Percentiles rank a stretch among this genome's conserved stretches.
Evolutionary conservation across 2,329 filamentous ascomycete genomes (phyloP).

Genomic region (Fusarium continuum): DNA sequence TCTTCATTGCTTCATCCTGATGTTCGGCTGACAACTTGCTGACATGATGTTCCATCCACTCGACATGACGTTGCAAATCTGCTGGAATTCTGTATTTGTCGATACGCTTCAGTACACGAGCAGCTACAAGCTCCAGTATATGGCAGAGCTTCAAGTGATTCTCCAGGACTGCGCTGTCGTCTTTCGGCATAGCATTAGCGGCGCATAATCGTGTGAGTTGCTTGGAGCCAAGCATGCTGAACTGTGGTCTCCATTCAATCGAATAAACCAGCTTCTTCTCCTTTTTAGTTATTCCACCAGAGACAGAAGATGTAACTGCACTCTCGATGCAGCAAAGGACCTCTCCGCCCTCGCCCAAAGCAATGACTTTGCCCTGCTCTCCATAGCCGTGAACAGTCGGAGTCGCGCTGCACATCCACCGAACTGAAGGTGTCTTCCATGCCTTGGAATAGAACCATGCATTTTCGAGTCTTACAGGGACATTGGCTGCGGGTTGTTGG

Average conservation of each 20-base stretch:
- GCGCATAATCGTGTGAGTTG: not conserved
- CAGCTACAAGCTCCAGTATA: not conserved
- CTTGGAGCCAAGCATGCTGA: not conserved
- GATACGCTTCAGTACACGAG: not conserved
- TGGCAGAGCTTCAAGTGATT: not conserved
- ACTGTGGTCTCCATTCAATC: conserved; percentile 1
- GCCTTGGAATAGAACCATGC: not conserved
- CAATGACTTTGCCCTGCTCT: not conserved
- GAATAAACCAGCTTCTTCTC: conserved; percentile 3
- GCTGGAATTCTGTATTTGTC: not conserved
- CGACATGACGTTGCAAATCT: not conserved
- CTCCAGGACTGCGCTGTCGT: not conserved
- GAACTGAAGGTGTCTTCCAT: not conserved
- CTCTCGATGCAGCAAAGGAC: not conserved
- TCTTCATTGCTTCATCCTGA: not conserved
- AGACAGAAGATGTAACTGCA: not conserved
- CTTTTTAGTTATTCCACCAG: not conserved
- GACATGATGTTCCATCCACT: conserved; percentile 12
- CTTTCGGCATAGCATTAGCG: not conserved
- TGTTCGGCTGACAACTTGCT: not conserved
- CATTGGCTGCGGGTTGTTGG: not conserved
- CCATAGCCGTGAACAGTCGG: not conserved
- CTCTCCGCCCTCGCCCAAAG: not conserved
- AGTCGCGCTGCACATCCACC: not conserved
- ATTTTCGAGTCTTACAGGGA: not conserved